Evolutionary conservation across 441 rosid genomes (phyloP).

Genomic region (Syzygium syzygioides): DNA sequence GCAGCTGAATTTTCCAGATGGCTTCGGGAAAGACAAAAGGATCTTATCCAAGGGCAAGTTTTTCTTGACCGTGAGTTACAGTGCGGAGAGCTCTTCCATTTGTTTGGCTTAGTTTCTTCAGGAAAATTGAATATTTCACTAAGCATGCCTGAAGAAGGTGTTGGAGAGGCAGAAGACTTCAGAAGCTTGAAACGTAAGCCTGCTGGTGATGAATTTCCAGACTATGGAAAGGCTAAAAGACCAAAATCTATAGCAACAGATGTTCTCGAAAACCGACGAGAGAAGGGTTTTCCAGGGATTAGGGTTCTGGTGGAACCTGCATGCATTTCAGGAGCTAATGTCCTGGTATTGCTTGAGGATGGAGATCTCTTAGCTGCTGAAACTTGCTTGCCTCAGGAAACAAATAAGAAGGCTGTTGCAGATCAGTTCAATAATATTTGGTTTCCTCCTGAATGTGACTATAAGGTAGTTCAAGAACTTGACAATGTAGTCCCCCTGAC

Average conservation of each 20-base stretch:
- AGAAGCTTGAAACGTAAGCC: conserved; percentile 72
- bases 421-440: conserved; percentile 14
- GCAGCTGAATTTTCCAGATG: conserved; percentile 71
- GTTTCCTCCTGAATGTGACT: conserved; percentile 26
- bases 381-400: not conserved
- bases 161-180: conserved; percentile 84
- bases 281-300: conserved; percentile 96
- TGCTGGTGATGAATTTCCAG: conserved; percentile 48
- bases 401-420: conserved; percentile 22
- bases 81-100: conserved; percentile 82
- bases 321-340: conserved; percentile 30
- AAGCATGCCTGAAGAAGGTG: conserved; percentile 80
- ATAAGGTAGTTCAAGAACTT: conserved; percentile 32
- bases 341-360: conserved; percentile 44
- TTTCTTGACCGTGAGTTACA: conserved; percentile 69
- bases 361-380: conserved; percentile 26
- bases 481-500: conserved; percentile 28
- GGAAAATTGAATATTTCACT: conserved; percentile 71
- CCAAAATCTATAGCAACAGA: conserved; percentile 55
- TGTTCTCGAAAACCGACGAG: conserved; percentile 73
- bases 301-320: conserved; percentile 47
- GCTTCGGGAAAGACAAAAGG: conserved; percentile 58
- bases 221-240: conserved; percentile 55
- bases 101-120: conserved; percentile 68
- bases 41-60: conserved; percentile 51